A percentile compares a stretch with the other conserved stretches of the same genome.
phyloP scores from a whole-genome alignment of 2,329 filamentous ascomycete genomes.

The Penicillium sp. region DNA sequence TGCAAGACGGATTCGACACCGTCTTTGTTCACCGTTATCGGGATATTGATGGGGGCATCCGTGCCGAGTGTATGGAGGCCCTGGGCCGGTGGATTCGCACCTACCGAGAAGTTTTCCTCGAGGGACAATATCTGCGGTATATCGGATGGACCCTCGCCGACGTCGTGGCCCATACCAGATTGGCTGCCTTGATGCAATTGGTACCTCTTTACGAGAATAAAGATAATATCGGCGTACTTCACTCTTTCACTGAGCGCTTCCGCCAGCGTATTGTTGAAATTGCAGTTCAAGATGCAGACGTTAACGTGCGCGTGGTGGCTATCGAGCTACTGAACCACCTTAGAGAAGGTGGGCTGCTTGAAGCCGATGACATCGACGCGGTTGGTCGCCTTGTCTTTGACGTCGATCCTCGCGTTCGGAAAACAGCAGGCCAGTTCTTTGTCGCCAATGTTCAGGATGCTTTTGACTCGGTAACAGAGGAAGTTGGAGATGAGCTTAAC shows the following conservation, averaged over 20 bases:
- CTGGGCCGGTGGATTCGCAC: slow-evolving; percentile 83
- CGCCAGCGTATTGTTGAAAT: slow-evolving; percentile 85
- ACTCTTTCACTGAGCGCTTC: slow-evolving; percentile 91
- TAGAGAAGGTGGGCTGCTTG: slow-evolving; percentile 77
- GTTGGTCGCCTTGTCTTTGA: slow-evolving; percentile 88
- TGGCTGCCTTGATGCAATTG: slow-evolving; percentile 83
- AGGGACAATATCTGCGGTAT: slow-evolving; percentile 85
- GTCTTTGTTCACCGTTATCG: slow-evolving; percentile 95
- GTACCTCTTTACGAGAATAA: slow-evolving; percentile 73
- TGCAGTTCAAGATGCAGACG: slow-evolving; percentile 77
- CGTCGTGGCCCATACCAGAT: slow-evolving; percentile 64
- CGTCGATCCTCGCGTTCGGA: slow-evolving; percentile 74
- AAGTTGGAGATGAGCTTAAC: slow-evolving; percentile 73
- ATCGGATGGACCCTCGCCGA: slow-evolving; percentile 95
- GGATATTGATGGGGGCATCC: slow-evolving; percentile 84
- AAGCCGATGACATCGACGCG: slow-evolving; percentile 84
- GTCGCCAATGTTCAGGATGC: slow-evolving; percentile 78
- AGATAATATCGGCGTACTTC: slow-evolving; percentile 69
- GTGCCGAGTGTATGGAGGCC: slow-evolving; percentile 80
- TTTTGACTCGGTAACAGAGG: slow-evolving; percentile 73
- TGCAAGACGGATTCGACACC: slow-evolving; percentile 84
- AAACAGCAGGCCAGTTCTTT: slow-evolving; percentile 86
- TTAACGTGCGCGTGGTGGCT: slow-evolving; percentile 70
- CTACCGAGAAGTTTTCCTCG: slow-evolving; percentile 82
- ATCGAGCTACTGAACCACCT: slow-evolving; percentile 79